These are phyloP conservation scores for Delphinella strobiligena DNA, from an alignment of 2,329 filamentous ascomycete genomes.

Conservation along the genomic window DNA sequence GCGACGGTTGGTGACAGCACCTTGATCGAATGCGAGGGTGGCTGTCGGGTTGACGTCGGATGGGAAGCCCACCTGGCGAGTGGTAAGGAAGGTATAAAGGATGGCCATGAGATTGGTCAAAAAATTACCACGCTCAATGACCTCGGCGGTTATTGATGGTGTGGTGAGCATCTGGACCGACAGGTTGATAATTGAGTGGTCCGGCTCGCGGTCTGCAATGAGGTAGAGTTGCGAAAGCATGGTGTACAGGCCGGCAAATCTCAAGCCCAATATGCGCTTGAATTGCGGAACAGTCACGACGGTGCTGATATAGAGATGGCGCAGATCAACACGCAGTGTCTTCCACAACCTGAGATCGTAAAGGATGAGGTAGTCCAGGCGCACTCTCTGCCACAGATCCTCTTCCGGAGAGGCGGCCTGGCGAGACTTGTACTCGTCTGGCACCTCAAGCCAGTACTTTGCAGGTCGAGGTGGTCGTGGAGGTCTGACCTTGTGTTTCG, in stretches of 20 bases:
- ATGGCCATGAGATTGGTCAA: constrained; percentile 92
- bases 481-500: constrained; percentile 37
- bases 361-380: constrained; percentile 85
- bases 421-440: constrained; percentile 45
- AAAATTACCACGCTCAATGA: constrained; percentile 91
- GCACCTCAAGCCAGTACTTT: constrained; percentile 77
- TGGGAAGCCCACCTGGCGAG: constrained; percentile 87
- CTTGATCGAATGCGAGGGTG: constrained; percentile 83
- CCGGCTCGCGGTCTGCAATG: constrained; percentile 89
- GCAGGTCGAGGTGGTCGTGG: constrained; percentile 52
- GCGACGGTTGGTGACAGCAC: constrained; percentile 84
- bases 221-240: constrained; percentile 87
- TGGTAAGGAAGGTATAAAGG: constrained; percentile 92
- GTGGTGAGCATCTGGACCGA: constrained; percentile 95
- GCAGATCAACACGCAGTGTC: constrained; percentile 76
- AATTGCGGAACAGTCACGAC: constrained; percentile 93
- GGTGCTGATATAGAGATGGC: constrained; percentile 90
- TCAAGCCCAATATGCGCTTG: constrained; percentile 81
- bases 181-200: constrained; percentile 96
- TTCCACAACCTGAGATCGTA: constrained; percentile 97
- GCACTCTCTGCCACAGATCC: constrained; percentile 77
- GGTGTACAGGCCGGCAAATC: constrained; percentile 93
- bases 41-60: constrained; percentile 78
- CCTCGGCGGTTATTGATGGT: constrained; percentile 89
- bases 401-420: constrained; percentile 54